Base-by-base conservation (phyloP, 2,329 filamentous ascomycete species). In the Calonectria hongkongensis region DNA sequence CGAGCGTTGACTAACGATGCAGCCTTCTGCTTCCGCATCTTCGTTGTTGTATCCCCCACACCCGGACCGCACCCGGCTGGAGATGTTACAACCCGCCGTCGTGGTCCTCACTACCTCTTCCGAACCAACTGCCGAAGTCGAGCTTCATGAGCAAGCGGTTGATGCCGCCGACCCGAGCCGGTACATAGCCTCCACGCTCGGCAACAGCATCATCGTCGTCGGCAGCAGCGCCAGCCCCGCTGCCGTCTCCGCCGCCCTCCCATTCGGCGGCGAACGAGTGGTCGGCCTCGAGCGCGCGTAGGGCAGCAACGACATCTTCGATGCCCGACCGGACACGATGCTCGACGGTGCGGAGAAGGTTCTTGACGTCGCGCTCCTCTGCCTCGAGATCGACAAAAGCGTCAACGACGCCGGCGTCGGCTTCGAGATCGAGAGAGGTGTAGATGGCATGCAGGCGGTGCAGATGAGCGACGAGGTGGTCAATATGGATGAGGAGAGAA, bases 121-220 rank as follows among this genome's bases (percentile, higher is more conserved):
- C 86, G 74, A 90, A 88, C 90, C 89, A 92, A 67, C 85, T 88
- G 25, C 90, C 90, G 82, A 92, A 91, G 80, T 98, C 95, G 78
- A 98, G 86, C 86, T 98, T 98, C 95, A 98, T 98, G 81, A 98
- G 84, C 81, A 98, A 84, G 71, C 94, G 88, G 85, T 98, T 95
- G 56, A 98, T 91, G 1, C 95, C 94, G 0, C 94, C 94, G 4
- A 95, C 90, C 73, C 93, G 92, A 74, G 91, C 89, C 1, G 95
- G 93, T 36, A 92, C 88, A 82, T 94, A 98, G 74, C 77, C 80
- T 66, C 78, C 77, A 33, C 78, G 80, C 47, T 82, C 82, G 63
- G 75, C 78, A 30, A 69, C 73, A 45, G 84, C 84, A 0, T 86
- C 88, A 47, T 86, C 85, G 45, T 65, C 68, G 36, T 76, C 73